Conservation (phyloP, 2,329 filamentous ascomycete genomes). For the Thielaviopsis musarum region DNA sequence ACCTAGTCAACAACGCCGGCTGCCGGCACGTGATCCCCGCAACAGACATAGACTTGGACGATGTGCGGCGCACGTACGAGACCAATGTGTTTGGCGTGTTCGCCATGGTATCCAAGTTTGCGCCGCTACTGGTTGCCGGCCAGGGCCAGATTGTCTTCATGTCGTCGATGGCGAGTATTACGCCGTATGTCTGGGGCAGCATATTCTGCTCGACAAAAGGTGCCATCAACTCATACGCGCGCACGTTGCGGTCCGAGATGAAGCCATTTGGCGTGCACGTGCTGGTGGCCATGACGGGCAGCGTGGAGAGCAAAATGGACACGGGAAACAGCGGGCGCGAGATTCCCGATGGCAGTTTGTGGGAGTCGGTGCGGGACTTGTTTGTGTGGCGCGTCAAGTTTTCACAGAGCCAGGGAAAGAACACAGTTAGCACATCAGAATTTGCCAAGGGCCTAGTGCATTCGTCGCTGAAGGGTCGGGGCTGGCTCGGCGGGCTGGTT, state of each 20-base stretch:
- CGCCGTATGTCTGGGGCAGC: constrained; percentile 35
- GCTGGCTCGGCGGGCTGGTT: constrained; percentile 20
- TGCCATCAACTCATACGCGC: constrained; percentile 35
- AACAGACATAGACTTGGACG: constrained; percentile 33
- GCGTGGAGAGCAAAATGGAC: constrained; percentile 34
- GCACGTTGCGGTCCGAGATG: constrained; percentile 35
- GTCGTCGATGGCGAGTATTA: constrained; percentile 32
- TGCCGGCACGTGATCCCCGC: constrained; percentile 29
- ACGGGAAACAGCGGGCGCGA: constrained; percentile 22
- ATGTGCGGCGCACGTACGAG: constrained; percentile 37
- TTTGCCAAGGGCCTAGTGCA: constrained; percentile 28
- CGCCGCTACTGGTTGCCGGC: constrained; percentile 30
- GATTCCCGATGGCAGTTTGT: constrained; percentile 30
- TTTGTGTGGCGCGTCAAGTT: constrained; percentile 30
- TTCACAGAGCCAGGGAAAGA: constrained; percentile 28
- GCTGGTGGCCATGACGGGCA: constrained; percentile 39
- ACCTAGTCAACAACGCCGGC: constrained; percentile 44
- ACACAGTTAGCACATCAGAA: constrained; percentile 16
- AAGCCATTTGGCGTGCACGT: constrained; percentile 37
- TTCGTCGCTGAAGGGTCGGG: constrained; percentile 17
- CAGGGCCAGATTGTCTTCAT: constrained; percentile 38
- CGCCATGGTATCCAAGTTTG: constrained; percentile 35
- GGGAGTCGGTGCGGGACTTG: constrained; percentile 27
- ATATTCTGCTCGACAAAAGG: constrained; percentile 40
- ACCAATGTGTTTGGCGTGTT: constrained; percentile 42